Base-by-base conservation (phyloP, 2,329 filamentous ascomycete genomes). In the Penicillium griseofulvum region DNA sequence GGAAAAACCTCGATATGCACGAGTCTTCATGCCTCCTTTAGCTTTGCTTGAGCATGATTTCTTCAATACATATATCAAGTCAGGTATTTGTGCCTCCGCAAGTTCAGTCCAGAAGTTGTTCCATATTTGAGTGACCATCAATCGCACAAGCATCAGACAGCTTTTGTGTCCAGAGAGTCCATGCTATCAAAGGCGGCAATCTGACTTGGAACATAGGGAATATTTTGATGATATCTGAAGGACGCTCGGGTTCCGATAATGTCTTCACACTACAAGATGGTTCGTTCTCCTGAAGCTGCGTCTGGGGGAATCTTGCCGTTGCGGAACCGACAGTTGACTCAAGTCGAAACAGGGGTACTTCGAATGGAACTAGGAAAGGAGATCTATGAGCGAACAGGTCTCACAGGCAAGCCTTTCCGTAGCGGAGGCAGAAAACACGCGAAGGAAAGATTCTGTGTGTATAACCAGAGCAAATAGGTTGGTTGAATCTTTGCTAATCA, bases 41-140 rank as follows among this genome's bases (percentile, higher is more conserved):
- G 85, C 90, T 55, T 69, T 97, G 5, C 70, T 97, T 1, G 81
- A 88, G 33, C 83, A 84, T 1, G 83, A 86, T 0, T 96, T 97
- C 65, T 91, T 96, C 66, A 87, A 83, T n/a, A 80, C 86, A 41
- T 92, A 95, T 68, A 87, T 97, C 62, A 96, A 96, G 72, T 82
- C 81, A 56, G 89, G 89, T 89, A 75, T 22, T 26, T 22, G 7
- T 24, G 46, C 19, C 34, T 33, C n/a, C 5, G n/a, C 24, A 7
- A 39, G n/a, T 28, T 22, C n/a, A 36, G n/a, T 29, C 28, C 4
- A 22, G 33, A 36, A 24, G 19, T 5, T n/a, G 17, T 22, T 14
- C 24, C 24, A 38, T 24, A 8, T 19, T n/a, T 41, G 16, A 33
- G 7, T 33, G 39, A 8, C 11, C 11, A 16, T 43, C n/a, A 26